Evolutionary conservation across 495 filamentous ascomycete species (phyloP).

Genomic region (Penicillium egyptiacum): DNA sequence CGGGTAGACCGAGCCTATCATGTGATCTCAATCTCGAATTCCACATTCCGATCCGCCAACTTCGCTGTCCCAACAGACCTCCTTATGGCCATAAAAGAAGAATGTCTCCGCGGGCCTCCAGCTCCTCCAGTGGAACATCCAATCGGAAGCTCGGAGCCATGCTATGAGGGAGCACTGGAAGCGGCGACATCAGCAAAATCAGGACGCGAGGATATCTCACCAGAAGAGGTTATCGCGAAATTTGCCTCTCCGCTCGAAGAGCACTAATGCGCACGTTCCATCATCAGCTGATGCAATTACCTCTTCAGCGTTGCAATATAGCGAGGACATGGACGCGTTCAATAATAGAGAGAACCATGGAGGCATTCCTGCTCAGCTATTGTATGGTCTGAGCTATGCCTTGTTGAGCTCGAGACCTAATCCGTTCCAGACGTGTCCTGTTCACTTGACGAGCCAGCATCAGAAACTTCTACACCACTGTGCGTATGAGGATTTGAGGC

Average conservation of each 20-base stretch:
- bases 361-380: slow-evolving; percentile 17
- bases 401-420: slow-evolving; percentile 23
- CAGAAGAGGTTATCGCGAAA: slow-evolving; percentile 9
- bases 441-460: slow-evolving; percentile 29
- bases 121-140: slow-evolving; percentile 13
- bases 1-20: no score
- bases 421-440: slow-evolving; percentile 32
- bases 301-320: neutral
- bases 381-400: slow-evolving; percentile 18
- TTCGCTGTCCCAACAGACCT: neutral
- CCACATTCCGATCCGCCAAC: slow-evolving; percentile 6
- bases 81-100: slow-evolving; percentile 5
- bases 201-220: slow-evolving; percentile 13
- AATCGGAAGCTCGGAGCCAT: slow-evolving; percentile 28
- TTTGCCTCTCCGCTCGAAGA: slow-evolving; percentile 10
- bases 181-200: slow-evolving; percentile 21
- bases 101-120: slow-evolving; percentile 11
- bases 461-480: slow-evolving; percentile 34
- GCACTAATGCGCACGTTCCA: neutral
- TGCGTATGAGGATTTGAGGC: slow-evolving; percentile 8
- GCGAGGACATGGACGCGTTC: neutral
- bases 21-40: no score
- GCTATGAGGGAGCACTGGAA: slow-evolving; percentile 33
- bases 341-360: neutral
- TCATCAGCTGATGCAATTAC: slow-evolving; percentile 2